Conservation (phyloP, 768 basidiomycete species). For the Trametes punicea region DNA sequence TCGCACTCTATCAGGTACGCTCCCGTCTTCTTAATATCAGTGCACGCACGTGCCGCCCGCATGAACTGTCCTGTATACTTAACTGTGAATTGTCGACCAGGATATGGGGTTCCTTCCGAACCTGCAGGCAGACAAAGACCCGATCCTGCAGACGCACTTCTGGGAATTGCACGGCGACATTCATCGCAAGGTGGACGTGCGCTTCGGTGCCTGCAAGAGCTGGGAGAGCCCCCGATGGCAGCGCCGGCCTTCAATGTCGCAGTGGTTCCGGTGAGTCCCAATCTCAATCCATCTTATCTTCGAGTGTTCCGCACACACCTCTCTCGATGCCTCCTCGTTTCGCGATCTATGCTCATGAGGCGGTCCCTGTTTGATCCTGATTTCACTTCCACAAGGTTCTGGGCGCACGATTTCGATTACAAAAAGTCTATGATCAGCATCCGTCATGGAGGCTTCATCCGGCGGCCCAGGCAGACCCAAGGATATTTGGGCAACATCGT, state of each 20-base stretch:
- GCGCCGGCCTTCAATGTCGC: constrained; percentile 28
- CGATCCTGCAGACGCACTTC: constrained; percentile 23
- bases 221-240: constrained; percentile 19
- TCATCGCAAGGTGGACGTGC: constrained; percentile 21
- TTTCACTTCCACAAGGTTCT: constrained; percentile 45
- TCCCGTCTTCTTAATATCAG: background rate
- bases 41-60: too few species aligned
- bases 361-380: too few species aligned
- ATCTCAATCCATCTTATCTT: background rate
- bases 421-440: constrained; percentile 33
- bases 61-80: too few species aligned
- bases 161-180: constrained; percentile 27
- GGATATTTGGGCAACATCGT: background rate
- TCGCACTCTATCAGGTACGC: constrained; percentile 55
- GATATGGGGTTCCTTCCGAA: constrained; percentile 45
- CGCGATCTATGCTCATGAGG: too few species aligned
- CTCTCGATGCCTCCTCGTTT: background rate
- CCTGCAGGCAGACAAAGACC: constrained; percentile 39
- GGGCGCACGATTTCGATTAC: constrained; percentile 40
- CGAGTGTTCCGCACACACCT: background rate
- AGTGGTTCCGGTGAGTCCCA: constrained; percentile 43
- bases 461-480: background rate
- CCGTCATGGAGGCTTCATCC: constrained; percentile 39
- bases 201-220: constrained; percentile 13
- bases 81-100: constrained; percentile 38